phyloP scores from a whole-genome alignment of 208 protist species.

The Zelonia costaricensis region DNA sequence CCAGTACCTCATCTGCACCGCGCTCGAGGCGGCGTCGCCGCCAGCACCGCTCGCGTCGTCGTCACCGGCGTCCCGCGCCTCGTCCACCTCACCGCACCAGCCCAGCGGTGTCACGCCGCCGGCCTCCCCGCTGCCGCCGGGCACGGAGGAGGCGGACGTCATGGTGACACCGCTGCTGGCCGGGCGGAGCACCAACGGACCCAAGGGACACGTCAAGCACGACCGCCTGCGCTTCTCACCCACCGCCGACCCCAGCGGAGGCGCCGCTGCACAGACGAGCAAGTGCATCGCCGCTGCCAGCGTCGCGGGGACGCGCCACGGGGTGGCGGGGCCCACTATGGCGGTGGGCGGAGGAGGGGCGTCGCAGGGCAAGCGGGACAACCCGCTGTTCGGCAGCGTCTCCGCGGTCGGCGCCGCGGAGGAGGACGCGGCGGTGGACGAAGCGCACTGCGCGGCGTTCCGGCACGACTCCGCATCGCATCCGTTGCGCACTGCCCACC shows the following conservation, averaged over 20 bases:
- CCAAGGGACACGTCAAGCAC: not conserved
- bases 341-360: too few species aligned
- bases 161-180: constrained; percentile 6
- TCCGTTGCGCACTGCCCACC: not conserved
- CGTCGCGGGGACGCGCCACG: too few species aligned
- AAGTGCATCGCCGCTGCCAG: too few species aligned
- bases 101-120: constrained; percentile 1
- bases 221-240: not conserved
- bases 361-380: not conserved
- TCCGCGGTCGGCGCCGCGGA: not conserved
- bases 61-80: too few species aligned
- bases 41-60: too few species aligned
- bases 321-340: too few species aligned
- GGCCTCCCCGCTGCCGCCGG: not conserved
- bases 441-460: not conserved
- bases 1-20: constrained; percentile 14
- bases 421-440: not conserved
- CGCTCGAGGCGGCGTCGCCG: not conserved
- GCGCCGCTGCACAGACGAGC: too few species aligned
- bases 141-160: not conserved
- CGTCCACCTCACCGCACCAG: too few species aligned
- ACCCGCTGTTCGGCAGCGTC: not conserved
- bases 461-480: constrained; percentile 6
- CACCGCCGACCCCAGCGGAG: not conserved
- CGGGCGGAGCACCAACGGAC: not conserved